Percentiles rank a stretch among this genome's conserved stretches.
Conservation (phyloP, 228 moss, liverwort and hornwort species). For the Sphagnum fallax region DNA sequence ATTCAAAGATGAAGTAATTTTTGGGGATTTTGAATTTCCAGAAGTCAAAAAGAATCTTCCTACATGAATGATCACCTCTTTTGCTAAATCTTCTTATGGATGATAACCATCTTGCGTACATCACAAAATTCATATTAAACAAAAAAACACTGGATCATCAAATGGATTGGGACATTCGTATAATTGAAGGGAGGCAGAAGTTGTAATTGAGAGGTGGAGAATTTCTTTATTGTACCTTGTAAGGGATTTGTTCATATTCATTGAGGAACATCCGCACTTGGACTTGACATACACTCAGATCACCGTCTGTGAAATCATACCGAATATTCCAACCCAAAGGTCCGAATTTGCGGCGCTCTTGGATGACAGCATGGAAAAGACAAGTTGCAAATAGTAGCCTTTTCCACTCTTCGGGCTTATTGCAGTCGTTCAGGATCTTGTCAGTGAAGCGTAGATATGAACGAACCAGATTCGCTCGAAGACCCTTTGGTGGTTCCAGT, state of each 20-base stretch:
- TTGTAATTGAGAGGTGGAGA: too few species aligned
- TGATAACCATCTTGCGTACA: too few species aligned
- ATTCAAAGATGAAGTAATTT: too few species aligned
- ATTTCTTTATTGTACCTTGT: conserved; percentile 24
- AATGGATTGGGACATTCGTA: too few species aligned
- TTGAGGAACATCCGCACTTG: conserved; percentile 86
- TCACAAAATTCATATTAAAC: too few species aligned
- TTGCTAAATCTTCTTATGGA: too few species aligned
- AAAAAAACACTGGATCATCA: too few species aligned
- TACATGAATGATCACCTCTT: too few species aligned
- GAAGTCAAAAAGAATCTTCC: too few species aligned
- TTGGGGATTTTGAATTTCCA: too few species aligned
- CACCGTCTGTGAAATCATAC: conserved; percentile 82
- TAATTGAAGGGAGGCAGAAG: too few species aligned
- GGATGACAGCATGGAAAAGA: conserved; percentile 81
- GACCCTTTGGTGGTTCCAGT: conserved; percentile 75
- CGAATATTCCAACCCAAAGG: conserved; percentile 90
- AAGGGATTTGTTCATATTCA: conserved; percentile 71
- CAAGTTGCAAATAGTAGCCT: conserved; percentile 63
- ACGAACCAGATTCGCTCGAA: conserved; percentile 72
- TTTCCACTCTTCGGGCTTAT: conserved; percentile 84
- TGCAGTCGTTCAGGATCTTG: conserved; percentile 58
- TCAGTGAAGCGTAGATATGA: conserved; percentile 67
- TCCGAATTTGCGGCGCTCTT: conserved; percentile 80
- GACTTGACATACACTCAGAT: conserved; percentile 68